A percentile compares a stretch with the other conserved stretches of the same genome.
Evolutionary conservation across 2,329 filamentous ascomycete genomes (phyloP).

Genomic region (Monilinia fructicola): DNA sequence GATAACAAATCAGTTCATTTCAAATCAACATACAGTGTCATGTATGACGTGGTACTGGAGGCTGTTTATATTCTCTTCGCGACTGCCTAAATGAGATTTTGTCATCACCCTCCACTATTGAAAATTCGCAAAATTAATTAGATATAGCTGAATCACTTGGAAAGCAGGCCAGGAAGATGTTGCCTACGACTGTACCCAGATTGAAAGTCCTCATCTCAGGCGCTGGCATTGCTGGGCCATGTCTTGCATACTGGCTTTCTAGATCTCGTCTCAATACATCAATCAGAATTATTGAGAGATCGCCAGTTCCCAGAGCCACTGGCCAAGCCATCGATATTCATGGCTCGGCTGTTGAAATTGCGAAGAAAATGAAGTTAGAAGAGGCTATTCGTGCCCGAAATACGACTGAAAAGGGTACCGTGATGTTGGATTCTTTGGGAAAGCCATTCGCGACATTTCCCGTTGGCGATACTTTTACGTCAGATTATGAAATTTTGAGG

Average conservation of each 20-base stretch:
- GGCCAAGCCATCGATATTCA: conserved; percentile 57
- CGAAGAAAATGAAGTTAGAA: conserved; percentile 45
- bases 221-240: conserved; percentile 43
- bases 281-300: conserved; percentile 47
- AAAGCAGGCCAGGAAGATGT: neutral
- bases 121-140: neutral
- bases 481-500: conserved; percentile 48
- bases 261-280: conserved; percentile 39
- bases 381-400: conserved; percentile 43
- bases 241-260: conserved; percentile 52
- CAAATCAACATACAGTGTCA: neutral
- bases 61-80: neutral
- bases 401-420: conserved; percentile 47
- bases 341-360: conserved; percentile 43
- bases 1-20: neutral
- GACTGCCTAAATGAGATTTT: neutral
- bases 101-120: neutral
- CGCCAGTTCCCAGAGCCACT: conserved; percentile 44
- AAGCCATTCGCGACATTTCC: conserved; percentile 42
- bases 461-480: conserved; percentile 44
- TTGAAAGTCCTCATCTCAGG: conserved; percentile 41
- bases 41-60: neutral
- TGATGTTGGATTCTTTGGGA: conserved; percentile 44
- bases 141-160: too few species aligned
- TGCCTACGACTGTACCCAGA: neutral